Evolutionary conservation across 129 eudicot genomes (phyloP), one percentile per base, ranked within the genome.

Genomic region (Flaveria linearis): DNA sequence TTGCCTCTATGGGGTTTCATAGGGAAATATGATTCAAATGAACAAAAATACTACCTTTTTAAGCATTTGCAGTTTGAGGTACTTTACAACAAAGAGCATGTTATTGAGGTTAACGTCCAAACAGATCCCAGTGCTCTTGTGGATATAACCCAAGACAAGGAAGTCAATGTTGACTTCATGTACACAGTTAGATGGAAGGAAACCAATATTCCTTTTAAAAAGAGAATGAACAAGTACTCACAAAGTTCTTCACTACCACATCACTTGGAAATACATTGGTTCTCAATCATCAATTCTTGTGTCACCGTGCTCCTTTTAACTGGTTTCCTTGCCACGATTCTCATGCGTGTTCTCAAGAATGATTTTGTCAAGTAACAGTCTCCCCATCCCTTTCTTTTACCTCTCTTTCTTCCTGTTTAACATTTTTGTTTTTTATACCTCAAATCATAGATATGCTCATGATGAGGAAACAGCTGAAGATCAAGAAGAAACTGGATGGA

Each of bases 1-100:
- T 53, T 90, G 76, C 96, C 96, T 33, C 66, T 87, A 5, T 90
- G 96, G 96, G 96, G 96, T 71, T 90, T 90, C 76, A 50, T 90
- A 47, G 96, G 96, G 50, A 90, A 82, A 58, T 78, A 83, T 50
- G 96, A 85, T 57, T 77, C 86, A 5, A 85, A 82, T 42, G 96
- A 87, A 46, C 84, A 75, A 78, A 90, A 87, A 68, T 87, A 83
- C 79, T 85, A 83, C 77, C 85, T 90, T 49, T 90, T 87, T 62
- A 90, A 87, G 80, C 96, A 87, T 75, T 87, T 90, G 28, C 92
- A 90, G 41, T 90, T 87, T 77, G 92, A 90, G 75, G 83, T 84
- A 49, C 84, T 76, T 45, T 87, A 90, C 86, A 87, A 90, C 75
- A 90, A 90, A 75, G 84, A 90, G 63, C 92, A 83, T 69, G 96